Percentiles rank a stretch among this genome's conserved stretches.
Evolutionary conservation across 2,329 filamentous ascomycete species (phyloP).

Genomic region (Colletotrichum somersetense): DNA sequence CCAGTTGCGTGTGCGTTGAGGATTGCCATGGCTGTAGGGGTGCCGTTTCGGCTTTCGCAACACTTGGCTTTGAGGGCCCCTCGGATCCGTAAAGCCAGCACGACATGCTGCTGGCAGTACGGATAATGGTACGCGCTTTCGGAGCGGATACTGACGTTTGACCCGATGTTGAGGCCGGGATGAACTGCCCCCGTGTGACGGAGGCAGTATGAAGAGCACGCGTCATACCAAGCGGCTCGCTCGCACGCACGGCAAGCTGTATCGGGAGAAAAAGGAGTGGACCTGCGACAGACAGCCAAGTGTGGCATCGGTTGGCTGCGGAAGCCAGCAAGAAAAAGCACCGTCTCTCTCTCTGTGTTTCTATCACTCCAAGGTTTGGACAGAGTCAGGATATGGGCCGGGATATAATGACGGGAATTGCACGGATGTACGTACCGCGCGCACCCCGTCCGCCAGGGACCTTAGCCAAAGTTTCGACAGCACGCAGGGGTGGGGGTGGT

Average conservation of each 20-base stretch:
- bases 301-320: background rate
- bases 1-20: background rate
- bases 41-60: background rate
- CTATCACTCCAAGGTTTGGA: constrained; percentile 25
- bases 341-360: background rate
- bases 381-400: constrained; percentile 29
- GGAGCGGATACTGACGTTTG: constrained; percentile 31
- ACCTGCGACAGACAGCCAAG: constrained; percentile 33
- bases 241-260: constrained; percentile 32
- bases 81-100: constrained; percentile 5
- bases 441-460: constrained; percentile 11
- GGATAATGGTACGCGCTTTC: background rate
- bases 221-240: constrained; percentile 32
- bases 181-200: constrained; percentile 32
- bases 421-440: constrained; percentile 22
- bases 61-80: background rate
- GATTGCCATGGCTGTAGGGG: background rate
- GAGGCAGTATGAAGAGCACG: constrained; percentile 22
- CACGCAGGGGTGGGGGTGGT: constrained; percentile 35
- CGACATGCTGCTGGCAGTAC: background rate
- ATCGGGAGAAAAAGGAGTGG: constrained; percentile 34
- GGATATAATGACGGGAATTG: constrained; percentile 31
- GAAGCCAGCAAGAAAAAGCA: background rate
- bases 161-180: constrained; percentile 15
- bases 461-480: constrained; percentile 33